Evolutionary conservation across 345 rosid species (phyloP).

Genomic region (Lepidium aucheri): DNA sequence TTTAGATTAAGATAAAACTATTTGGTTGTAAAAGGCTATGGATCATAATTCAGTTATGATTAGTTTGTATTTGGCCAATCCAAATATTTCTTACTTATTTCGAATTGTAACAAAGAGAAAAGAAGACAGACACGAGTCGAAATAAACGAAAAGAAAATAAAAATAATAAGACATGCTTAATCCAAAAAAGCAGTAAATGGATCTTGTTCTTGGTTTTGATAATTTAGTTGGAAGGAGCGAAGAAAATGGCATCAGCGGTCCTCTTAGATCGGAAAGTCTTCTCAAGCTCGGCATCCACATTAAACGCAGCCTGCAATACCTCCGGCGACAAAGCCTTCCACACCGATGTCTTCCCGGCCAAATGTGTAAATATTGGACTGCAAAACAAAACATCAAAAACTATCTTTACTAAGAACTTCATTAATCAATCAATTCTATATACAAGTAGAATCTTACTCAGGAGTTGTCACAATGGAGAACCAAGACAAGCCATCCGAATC

Average conservation of each 20-base stretch:
- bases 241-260: slow-evolving; percentile 67
- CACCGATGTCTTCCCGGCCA: slow-evolving; percentile 75
- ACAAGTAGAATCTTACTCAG: slow-evolving; percentile 44
- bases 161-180: not conserved
- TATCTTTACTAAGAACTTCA: not conserved
- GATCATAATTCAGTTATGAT: not conserved
- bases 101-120: not conserved
- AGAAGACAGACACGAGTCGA: not conserved
- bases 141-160: not conserved
- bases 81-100: not conserved
- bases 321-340: slow-evolving; percentile 87
- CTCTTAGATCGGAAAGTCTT: slow-evolving; percentile 70
- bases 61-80: not conserved
- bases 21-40: too few relatives aligned
- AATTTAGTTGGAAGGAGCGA: slow-evolving; percentile 53
- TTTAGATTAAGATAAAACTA: too few relatives aligned
- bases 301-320: slow-evolving; percentile 70
- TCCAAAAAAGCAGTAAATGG: not conserved
- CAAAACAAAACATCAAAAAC: not conserved
- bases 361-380: slow-evolving; percentile 84
- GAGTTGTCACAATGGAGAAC: slow-evolving; percentile 92
- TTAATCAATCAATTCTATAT: not conserved
- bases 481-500: slow-evolving; percentile 74
- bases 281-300: slow-evolving; percentile 49
- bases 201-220: not conserved